Evolutionary conservation across 2,329 filamentous ascomycete species (phyloP), one percentile per base, ranked within the genome.

Genomic region (Aspergillus fructus): DNA sequence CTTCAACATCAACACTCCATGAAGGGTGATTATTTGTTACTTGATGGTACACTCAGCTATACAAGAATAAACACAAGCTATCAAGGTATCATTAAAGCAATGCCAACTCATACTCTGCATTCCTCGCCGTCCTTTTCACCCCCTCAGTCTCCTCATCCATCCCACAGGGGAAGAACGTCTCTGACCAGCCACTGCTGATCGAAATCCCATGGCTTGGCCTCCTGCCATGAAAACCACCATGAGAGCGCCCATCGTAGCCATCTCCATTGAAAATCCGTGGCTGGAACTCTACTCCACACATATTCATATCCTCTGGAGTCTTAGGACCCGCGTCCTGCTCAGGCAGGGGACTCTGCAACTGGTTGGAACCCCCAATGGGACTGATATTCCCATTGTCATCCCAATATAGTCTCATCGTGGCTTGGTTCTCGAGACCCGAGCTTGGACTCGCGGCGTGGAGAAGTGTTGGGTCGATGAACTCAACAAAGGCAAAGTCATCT

Each of bases 141-240:
- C 19, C 17, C 12, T 17, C 37, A 27, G 13, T 5, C 5, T 30
- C 39, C 24, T 43, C 46, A 12, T 21, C 11, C 15, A 21, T 21
- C 5, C 17, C 39, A 2, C 24, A 23, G 3, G 50, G 50, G 6
- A 46, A 53, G 8, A 53, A 53, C 3, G 50, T 53, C 27, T 15
- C 27, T 7, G 50, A 53, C 50, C 50, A 53, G 27, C 50, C 50
- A 34, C 15, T 33, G n/a, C 50, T 39, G 15, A 53, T 53, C 7
- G 19, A 21, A 8, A 53, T 46, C 4, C 50, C 50, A 49, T 49
- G 21, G 4, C n/a, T 19, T 19, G 45, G 17, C n/a, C 17, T 33
- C 24, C 24, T n/a, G 4, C 45, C 15, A 15, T 42, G 49, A 21
- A 12, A 8, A 15, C 13, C 34, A 12, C 46, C 9, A 30, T 30